These are phyloP conservation scores for Eucalyptus curtisii DNA, from an alignment of 345 rosid species.

Conservation along the genomic window DNA sequence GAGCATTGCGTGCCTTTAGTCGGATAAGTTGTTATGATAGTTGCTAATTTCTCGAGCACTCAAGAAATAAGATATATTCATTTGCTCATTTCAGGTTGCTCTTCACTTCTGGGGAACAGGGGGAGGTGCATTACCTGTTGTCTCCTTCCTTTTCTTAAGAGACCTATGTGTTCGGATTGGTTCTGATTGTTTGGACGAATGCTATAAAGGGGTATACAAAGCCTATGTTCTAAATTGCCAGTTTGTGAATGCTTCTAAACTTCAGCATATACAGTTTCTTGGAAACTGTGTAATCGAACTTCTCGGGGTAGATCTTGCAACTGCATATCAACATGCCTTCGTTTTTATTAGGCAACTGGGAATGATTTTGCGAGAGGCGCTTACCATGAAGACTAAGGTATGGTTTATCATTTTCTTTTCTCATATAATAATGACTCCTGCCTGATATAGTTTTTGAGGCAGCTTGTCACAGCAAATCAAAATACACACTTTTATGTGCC, in stretches of 20 bases:
- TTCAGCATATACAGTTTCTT: constrained; percentile 79
- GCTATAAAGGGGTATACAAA: constrained; percentile 84
- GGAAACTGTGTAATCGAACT: constrained; percentile 79
- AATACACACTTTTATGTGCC: background rate
- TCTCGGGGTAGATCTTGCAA: constrained; percentile 70
- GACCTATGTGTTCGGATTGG: constrained; percentile 79
- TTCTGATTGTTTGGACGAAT: constrained; percentile 72
- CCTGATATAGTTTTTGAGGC: background rate
- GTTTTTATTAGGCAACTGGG: constrained; percentile 84
- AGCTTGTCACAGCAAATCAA: background rate
- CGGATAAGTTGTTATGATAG: background rate
- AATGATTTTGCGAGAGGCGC: constrained; percentile 76
- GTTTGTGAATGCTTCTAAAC: constrained; percentile 64
- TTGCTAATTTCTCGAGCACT: background rate
- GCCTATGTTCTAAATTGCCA: constrained; percentile 87
- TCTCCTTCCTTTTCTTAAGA: constrained; percentile 74
- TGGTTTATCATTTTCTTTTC: background rate
- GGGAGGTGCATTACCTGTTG: constrained; percentile 72
- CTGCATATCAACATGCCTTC: constrained; percentile 93
- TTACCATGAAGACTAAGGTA: constrained; percentile 89
- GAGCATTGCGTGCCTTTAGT: background rate
- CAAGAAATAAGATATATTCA: background rate
- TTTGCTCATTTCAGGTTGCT: constrained; percentile 33
- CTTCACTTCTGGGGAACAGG: constrained; percentile 99
- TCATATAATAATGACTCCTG: background rate